Conservation (phyloP, 2,329 filamentous ascomycete species). For the Alternaria sp. region DNA sequence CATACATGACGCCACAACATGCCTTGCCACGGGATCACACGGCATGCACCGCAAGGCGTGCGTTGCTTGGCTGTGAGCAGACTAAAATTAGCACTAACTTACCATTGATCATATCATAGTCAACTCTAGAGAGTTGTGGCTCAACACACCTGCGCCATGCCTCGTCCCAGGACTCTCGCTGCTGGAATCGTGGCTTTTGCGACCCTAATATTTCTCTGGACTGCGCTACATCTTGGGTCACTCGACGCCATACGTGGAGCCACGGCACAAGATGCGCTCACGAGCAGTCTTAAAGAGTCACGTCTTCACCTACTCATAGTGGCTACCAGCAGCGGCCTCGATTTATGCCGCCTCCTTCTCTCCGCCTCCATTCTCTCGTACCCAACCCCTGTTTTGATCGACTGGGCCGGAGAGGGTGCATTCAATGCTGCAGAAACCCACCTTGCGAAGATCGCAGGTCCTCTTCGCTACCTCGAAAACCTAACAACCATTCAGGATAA, state of each 20-base stretch:
- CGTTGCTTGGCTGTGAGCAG: too few species aligned
- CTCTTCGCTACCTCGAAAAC: constrained; percentile 5
- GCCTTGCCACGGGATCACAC: too few species aligned
- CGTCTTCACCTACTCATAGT: constrained; percentile 7
- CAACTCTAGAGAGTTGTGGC: too few species aligned
- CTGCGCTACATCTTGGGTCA: background rate
- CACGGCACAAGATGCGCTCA: background rate
- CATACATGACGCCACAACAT: too few species aligned
- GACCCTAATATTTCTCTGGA: constrained; percentile 4
- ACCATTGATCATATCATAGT: too few species aligned
- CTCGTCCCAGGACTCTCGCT: too few species aligned
- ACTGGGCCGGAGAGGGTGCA: constrained; percentile 6
- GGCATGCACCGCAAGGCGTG: too few species aligned
- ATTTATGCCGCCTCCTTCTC: background rate
- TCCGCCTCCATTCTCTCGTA: constrained; percentile 4
- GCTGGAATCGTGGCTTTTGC: background rate
- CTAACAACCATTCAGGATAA: background rate
- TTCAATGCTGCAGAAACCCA: constrained; percentile 4
- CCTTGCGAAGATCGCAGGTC: constrained; percentile 6
- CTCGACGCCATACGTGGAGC: constrained; percentile 2
- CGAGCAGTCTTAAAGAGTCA: background rate
- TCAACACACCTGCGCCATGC: too few species aligned
- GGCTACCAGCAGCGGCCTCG: constrained; percentile 6
- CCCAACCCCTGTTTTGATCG: constrained; percentile 4
- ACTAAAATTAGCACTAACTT: too few species aligned